These are phyloP conservation scores for Penicillium nucicola DNA, from an alignment of 495 filamentous ascomycete species.

Conservation along the genomic window DNA sequence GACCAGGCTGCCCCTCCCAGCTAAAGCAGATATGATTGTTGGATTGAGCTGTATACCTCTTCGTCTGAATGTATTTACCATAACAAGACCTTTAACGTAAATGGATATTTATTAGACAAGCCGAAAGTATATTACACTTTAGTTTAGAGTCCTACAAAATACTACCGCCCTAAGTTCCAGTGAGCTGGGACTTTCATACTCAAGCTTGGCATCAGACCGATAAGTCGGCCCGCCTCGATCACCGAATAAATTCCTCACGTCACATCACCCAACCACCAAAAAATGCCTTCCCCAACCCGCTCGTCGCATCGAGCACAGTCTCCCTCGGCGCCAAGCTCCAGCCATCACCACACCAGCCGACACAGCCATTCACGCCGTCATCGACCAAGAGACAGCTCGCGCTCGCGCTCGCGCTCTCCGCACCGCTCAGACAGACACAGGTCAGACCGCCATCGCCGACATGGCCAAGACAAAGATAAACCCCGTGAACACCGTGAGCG, in stretches of 20 bases:
- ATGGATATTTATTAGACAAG: neutral
- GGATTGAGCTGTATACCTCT: conserved; percentile 19
- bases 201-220: neutral
- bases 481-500: conserved; percentile 10
- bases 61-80: conserved; percentile 25
- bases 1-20: conserved; percentile 34
- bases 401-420: conserved; percentile 28
- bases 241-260: conserved; percentile 2
- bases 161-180: no score
- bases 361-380: conserved; percentile 21
- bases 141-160: no score
- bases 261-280: neutral
- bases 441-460: conserved; percentile 20
- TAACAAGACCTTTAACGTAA: conserved; percentile 13
- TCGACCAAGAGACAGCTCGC: conserved; percentile 20
- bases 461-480: conserved; percentile 7
- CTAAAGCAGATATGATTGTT: conserved; percentile 12
- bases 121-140: no score
- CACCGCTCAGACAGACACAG: conserved; percentile 23
- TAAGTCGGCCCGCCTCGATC: conserved; percentile 2
- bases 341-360: conserved; percentile 24
- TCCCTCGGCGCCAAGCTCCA: conserved; percentile 4
- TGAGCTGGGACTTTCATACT: no score
- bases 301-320: conserved; percentile 10
- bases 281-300: conserved; percentile 24